Base-by-base conservation (phyloP, 345 rosid genomes). In the Chamaenerion angustifolium region DNA sequence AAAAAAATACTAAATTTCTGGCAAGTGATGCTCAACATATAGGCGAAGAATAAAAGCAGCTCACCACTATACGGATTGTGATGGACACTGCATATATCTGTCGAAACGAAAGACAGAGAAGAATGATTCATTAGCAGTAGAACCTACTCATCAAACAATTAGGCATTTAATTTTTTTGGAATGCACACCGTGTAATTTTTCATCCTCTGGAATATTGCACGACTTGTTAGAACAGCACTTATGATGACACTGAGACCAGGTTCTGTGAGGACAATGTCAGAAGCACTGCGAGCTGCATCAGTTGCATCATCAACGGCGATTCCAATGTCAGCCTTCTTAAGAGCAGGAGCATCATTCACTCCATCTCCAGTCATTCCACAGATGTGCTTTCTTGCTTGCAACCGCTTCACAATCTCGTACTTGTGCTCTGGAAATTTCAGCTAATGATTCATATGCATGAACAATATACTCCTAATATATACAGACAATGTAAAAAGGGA, bases 81-180 rank as follows among this genome's bases (percentile, higher is more conserved):
- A 87, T 79, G 41, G 96, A 87, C 16, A 87, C 96, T 25, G 87
- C 95, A 67, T 86, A 86, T 57, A 86, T 82, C 88, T 83, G 81
- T 69, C 56, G 64, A 10, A 59, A 44, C 60, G 58, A 56, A 35
- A 47, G 6, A 31, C 3, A 7, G 8, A 31, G 37, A 21, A 21
- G 37, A 31, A 31, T 31, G 37, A 31, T 5, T 31, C 37, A 37
- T 48, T 6, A 31, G 57, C 50, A 23, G 31, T 48, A 12, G 41
- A 59, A 15, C n/a, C 31, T 12, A 9, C 40, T 4, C 25, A 10
- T 21, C 13, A 5, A 31, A 31, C 37, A 31, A 8, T 31, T 31
- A 1, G 5, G 37, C 4, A 31, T 31, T 31, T 3, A 3, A 31
- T 31, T 31, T 31, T 4, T 5, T 7, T 31, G 37, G 37, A 31